Evolutionary conservation across 345 rosid genomes (phyloP), one percentile per base, ranked within the genome.

Genomic region (Populus euphratica): DNA sequence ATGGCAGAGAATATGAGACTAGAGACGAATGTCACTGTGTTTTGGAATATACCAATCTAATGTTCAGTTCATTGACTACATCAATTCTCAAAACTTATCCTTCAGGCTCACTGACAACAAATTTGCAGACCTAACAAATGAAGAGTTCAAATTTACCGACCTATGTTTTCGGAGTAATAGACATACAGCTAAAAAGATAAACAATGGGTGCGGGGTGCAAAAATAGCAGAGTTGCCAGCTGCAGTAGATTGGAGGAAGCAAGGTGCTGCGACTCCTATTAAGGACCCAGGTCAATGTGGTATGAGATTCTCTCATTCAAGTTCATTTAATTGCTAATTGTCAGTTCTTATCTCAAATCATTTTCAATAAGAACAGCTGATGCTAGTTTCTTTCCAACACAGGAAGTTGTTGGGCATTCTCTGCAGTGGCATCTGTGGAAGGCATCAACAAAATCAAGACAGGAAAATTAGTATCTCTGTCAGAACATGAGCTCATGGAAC

Each of bases 321-420:
- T 17, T 11, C 38, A 5, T 14, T 49, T 18, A 27, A 13, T 39
- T 43, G 13, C 2, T 35, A 54, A 68, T 39, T 41, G 7, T 56
- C 54, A 62, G n/a, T 70, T 43, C 43, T 64, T 41, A 69, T 5
- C 17, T 25, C 50, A 16, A 39, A 49, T 27, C 59, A 71, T 36
- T 64, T 52, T 29, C 11, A 16, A 73, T 13, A 16, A 38, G 5
- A 27, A 20, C 20, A 70, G 17, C 29, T 49, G 14, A 66, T 73
- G 52, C 35, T 29, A 25, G 21, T 63, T 38, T 50, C 77, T 23
- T 68, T 66, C 54, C 50, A 21, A 27, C 78, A 39, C 89, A 92
- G 97, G 97, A 76, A 88, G 96, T 73, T 96, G 98, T 73, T 96
- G 99, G 99, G 99, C 98, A 8, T 96, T 96, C 49, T 90, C 98